phyloP scores from a whole-genome alignment of 805 yeast genomes.

The Candida chilensis region DNA sequence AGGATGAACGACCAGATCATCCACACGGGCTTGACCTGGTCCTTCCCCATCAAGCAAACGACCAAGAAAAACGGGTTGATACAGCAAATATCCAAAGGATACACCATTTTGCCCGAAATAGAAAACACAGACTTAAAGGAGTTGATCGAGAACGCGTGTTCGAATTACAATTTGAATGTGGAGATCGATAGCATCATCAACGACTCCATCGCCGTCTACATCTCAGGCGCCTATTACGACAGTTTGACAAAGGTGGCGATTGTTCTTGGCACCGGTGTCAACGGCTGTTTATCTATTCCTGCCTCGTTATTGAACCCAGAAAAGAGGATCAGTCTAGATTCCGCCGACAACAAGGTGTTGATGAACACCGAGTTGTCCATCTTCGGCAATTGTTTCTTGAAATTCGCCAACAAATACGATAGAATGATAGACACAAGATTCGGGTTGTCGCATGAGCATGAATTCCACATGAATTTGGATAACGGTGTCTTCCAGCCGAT shows the following conservation, averaged over 20 bases:
- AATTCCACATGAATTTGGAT: slow-evolving; percentile 16
- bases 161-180: slow-evolving; percentile 14
- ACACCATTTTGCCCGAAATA: slow-evolving; percentile 31
- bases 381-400: slow-evolving; percentile 32
- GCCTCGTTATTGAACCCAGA: slow-evolving; percentile 9
- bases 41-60: slow-evolving; percentile 40
- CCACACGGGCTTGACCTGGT: slow-evolving; percentile 44
- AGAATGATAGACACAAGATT: slow-evolving; percentile 20
- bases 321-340: slow-evolving; percentile 4
- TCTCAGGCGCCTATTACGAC: slow-evolving; percentile 38
- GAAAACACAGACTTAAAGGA: slow-evolving; percentile 27
- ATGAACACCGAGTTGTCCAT: slow-evolving; percentile 48
- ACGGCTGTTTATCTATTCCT: slow-evolving; percentile 34
- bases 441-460: slow-evolving; percentile 2
- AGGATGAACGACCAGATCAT: slow-evolving; percentile 9
- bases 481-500: slow-evolving; percentile 40
- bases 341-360: slow-evolving; percentile 10
- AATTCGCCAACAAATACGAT: slow-evolving; percentile 27
- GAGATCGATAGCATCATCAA: slow-evolving; percentile 41
- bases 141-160: slow-evolving; percentile 25
- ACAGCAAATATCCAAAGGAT: slow-evolving; percentile 55
- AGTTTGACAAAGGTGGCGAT: slow-evolving; percentile 34
- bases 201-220: slow-evolving; percentile 58
- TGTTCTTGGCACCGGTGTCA: slow-evolving; percentile 65
- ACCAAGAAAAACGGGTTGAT: slow-evolving; percentile 35